Percentiles rank a stretch among this genome's conserved stretches.
Evolutionary conservation across 2,329 filamentous ascomycete species (phyloP).

Genomic region (Nothomitra cinnamomea): DNA sequence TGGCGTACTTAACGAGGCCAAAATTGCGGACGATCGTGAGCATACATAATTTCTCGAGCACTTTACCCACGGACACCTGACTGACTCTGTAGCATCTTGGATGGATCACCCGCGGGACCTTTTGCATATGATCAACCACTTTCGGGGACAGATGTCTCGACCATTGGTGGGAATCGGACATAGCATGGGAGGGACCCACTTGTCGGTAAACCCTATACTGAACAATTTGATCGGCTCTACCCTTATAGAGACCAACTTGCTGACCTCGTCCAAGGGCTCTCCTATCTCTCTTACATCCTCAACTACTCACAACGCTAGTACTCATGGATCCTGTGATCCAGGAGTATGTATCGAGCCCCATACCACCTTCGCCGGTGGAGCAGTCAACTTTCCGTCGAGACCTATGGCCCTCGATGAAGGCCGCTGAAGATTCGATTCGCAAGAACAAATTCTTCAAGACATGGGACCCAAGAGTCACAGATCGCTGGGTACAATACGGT

Average conservation of each 20-base stretch:
- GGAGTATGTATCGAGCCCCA: constrained; percentile 20
- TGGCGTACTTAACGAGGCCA: constrained; percentile 56
- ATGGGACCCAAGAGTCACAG: constrained; percentile 70
- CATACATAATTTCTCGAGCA: constrained; percentile 7
- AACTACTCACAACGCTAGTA: constrained; percentile 57
- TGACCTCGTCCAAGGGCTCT: constrained; percentile 30
- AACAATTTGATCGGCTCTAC: neutral
- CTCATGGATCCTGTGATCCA: constrained; percentile 75
- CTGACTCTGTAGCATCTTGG: constrained; percentile 49
- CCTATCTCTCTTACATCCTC: constrained; percentile 60
- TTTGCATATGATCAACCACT: constrained; percentile 68
- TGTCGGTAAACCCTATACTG: constrained; percentile 24
- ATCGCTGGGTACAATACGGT: constrained; percentile 55
- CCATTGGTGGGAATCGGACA: constrained; percentile 77
- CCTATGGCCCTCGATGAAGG: constrained; percentile 59
- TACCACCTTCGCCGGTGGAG: constrained; percentile 28
- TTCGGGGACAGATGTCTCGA: constrained; percentile 61
- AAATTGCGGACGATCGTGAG: constrained; percentile 71
- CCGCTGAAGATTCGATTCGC: constrained; percentile 48
- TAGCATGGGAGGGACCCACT: constrained; percentile 66
- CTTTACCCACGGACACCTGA: constrained; percentile 7
- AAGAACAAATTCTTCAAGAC: constrained; percentile 58
- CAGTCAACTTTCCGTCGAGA: constrained; percentile 60
- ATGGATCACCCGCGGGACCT: constrained; percentile 73
- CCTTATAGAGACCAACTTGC: neutral